Evolutionary conservation across 805 yeast species (phyloP).

Genomic region (Candida peoriensis): DNA sequence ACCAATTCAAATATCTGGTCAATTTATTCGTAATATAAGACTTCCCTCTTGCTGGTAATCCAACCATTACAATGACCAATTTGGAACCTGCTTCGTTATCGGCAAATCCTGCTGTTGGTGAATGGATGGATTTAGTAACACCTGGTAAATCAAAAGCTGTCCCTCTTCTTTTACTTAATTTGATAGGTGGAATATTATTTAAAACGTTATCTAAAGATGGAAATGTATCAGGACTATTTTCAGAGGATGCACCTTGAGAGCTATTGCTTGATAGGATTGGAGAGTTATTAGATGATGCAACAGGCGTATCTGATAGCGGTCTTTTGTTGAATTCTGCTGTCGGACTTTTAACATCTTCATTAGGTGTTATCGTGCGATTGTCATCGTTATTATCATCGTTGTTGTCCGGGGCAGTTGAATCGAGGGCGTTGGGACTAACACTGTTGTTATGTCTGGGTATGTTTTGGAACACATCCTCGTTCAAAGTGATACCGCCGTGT

Average conservation of each 20-base stretch:
- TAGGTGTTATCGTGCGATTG: conserved; percentile 1
- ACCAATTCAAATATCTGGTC: conserved; percentile 88
- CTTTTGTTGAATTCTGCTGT: conserved; percentile 52
- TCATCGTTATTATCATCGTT: too few species aligned
- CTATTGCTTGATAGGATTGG: conserved; percentile 35
- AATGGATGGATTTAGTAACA: conserved; percentile 66
- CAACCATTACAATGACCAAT: conserved; percentile 93
- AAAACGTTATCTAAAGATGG: conserved; percentile 4
- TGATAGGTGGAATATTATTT: conserved; percentile 17
- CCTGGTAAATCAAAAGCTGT: conserved; percentile 93
- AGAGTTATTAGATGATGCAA: conserved; percentile 50
- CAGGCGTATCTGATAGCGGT: conserved; percentile 73
- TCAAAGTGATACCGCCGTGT: too few species aligned
- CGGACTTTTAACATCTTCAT: conserved; percentile 20
- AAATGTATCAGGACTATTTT: conserved; percentile 24
- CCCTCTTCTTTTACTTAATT: conserved; percentile 46
- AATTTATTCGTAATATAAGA: conserved; percentile 89
- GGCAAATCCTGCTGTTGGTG: conserved; percentile 47
- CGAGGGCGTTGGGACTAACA: too few species aligned
- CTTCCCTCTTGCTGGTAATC: conserved; percentile 92
- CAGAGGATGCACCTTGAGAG: conserved; percentile 25
- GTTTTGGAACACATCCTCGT: conserved; percentile 3
- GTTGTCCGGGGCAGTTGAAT: too few species aligned
- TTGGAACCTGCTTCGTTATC: conserved; percentile 68
- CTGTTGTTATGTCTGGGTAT: too few species aligned